These are phyloP conservation scores for Albugo laibachii DNA, from an alignment of 352 stramenopile genomes.

Conservation along the genomic window DNA sequence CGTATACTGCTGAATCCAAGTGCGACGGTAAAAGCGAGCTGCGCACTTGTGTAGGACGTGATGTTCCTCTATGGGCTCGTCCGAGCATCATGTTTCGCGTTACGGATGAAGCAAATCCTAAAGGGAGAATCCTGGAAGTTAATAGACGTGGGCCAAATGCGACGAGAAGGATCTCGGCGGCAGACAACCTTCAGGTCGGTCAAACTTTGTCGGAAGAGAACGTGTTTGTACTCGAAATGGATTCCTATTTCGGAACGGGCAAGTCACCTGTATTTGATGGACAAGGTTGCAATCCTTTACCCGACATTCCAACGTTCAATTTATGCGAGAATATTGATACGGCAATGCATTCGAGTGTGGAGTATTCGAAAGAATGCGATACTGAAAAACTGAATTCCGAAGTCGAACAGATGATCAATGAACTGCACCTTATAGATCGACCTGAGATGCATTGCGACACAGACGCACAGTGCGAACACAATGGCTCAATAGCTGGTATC, in stretches of 20 bases:
- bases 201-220: slow-evolving; percentile 12
- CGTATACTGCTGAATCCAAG: slow-evolving; percentile 4
- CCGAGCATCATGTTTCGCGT: slow-evolving; percentile 52
- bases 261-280: slow-evolving; percentile 56
- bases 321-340: too few relatives aligned
- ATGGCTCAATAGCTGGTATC: too few relatives aligned
- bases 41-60: slow-evolving; percentile 26
- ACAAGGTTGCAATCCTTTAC: neutral
- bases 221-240: slow-evolving; percentile 65
- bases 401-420: too few relatives aligned
- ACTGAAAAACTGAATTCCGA: too few relatives aligned
- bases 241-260: slow-evolving; percentile 71
- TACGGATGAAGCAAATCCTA: slow-evolving; percentile 22
- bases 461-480: too few relatives aligned
- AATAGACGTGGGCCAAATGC: slow-evolving; percentile 50
- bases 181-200: slow-evolving; percentile 21
- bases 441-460: too few relatives aligned
- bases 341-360: too few relatives aligned
- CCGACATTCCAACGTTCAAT: too few relatives aligned
- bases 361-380: too few relatives aligned
- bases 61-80: slow-evolving; percentile 50
- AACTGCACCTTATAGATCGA: too few relatives aligned
- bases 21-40: slow-evolving; percentile 31
- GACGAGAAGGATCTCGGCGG: slow-evolving; percentile 13
- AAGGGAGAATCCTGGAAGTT: slow-evolving; percentile 36